Percentiles rank a stretch among this genome's conserved stretches.
Evolutionary conservation across 2,329 filamentous ascomycete species (phyloP).

Genomic region (Botryotinia convoluta): DNA sequence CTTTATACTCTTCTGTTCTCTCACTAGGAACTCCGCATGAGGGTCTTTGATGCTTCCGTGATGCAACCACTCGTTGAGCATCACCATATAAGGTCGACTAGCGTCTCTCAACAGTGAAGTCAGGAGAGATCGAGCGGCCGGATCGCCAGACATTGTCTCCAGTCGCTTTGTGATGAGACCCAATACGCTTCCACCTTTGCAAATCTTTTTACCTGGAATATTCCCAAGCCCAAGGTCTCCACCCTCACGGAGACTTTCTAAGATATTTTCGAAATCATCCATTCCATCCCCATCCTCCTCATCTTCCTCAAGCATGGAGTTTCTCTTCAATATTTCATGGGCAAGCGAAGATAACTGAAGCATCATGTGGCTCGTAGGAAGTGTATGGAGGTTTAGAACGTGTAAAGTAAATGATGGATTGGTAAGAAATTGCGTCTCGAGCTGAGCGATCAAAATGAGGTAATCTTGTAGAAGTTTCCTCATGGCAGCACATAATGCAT

Average conservation of each 20-base stretch:
- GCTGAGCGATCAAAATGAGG: constrained; percentile 83
- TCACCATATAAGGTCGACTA: constrained; percentile 92
- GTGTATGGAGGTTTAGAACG: constrained; percentile 85
- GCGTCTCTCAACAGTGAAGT: constrained; percentile 82
- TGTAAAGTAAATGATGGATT: constrained; percentile 89
- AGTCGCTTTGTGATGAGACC: constrained; percentile 81
- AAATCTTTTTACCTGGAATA: constrained; percentile 84
- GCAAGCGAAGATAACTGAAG: constrained; percentile 84
- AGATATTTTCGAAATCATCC: constrained; percentile 86
- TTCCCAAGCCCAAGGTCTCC: constrained; percentile 76
- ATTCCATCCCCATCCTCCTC: constrained; percentile 60
- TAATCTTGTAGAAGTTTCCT: constrained; percentile 91
- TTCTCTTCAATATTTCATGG: constrained; percentile 82
- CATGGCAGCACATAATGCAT: constrained; percentile 93
- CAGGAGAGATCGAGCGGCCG: constrained; percentile 76
- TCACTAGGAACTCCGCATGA: constrained; percentile 89
- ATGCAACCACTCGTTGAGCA: constrained; percentile 98
- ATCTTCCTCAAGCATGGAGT: constrained; percentile 81
- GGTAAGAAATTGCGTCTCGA: constrained; percentile 89
- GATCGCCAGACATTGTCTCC: constrained; percentile 89
- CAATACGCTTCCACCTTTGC: constrained; percentile 94
- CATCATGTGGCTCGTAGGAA: constrained; percentile 88
- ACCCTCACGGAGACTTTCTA: constrained; percentile 84
- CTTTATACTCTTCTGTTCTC: constrained; percentile 92
- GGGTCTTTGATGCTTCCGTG: constrained; percentile 94